These are phyloP conservation scores for Fusarium pseudocircinatum DNA, from an alignment of 2,329 filamentous ascomycete genomes.

Conservation along the genomic window DNA sequence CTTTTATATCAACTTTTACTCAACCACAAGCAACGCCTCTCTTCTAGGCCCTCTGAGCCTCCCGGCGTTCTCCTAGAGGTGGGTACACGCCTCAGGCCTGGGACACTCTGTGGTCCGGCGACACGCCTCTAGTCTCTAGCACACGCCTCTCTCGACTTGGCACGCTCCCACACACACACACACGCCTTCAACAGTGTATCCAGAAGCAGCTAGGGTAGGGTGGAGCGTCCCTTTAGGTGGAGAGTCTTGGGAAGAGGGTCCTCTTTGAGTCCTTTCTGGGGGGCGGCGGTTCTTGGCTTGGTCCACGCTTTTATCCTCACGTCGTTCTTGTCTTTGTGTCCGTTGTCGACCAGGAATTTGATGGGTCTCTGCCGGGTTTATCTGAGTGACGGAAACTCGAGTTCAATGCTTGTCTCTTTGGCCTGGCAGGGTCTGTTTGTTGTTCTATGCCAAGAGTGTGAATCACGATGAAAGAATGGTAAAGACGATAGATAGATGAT, in stretches of 20 bases:
- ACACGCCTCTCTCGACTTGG: constrained; percentile 28
- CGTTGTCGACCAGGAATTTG: constrained; percentile 29
- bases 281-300: constrained; percentile 20
- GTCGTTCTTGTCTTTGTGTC: constrained; percentile 35
- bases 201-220: constrained; percentile 25
- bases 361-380: constrained; percentile 28
- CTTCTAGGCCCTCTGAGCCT: constrained; percentile 44
- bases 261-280: constrained; percentile 32
- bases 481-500: constrained; percentile 12
- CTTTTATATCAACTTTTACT: constrained; percentile 18
- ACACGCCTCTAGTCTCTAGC: constrained; percentile 15
- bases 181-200: constrained; percentile 26
- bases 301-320: constrained; percentile 11
- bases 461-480: constrained; percentile 28
- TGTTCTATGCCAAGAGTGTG: constrained; percentile 20
- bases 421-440: constrained; percentile 9
- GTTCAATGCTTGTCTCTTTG: constrained; percentile 33
- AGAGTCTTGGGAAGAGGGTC: constrained; percentile 29
- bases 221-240: constrained; percentile 34
- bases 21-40: constrained; percentile 34
- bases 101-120: constrained; percentile 11
- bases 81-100: constrained; percentile 20
- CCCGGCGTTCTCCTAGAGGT: constrained; percentile 42
- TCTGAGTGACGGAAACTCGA: constrained; percentile 21
- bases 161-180: constrained; percentile 30